phyloP scores from a whole-genome alignment of 228 moss, liverwort and hornwort species.

The Sphagnum fallax region DNA sequence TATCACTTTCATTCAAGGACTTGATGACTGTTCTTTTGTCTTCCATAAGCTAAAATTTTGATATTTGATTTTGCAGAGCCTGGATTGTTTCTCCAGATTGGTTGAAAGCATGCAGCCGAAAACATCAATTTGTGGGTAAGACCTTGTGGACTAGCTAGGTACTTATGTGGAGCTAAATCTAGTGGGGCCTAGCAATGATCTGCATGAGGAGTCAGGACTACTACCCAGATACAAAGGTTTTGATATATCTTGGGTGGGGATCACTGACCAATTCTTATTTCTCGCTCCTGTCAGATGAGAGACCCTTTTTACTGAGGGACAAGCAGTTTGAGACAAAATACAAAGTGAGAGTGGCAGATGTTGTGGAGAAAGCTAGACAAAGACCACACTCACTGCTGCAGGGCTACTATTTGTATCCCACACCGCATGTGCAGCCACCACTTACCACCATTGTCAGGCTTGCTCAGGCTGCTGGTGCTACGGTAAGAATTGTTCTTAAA shows the following conservation, averaged over 20 bases:
- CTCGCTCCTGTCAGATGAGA: constrained; percentile 40
- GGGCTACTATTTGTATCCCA: constrained; percentile 51
- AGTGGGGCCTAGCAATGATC: too few relatives aligned
- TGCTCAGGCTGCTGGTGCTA: constrained; percentile 65
- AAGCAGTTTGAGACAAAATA: constrained; percentile 71
- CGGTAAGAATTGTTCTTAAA: constrained; percentile 24
- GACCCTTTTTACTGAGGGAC: constrained; percentile 56
- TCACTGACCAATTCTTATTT: background rate
- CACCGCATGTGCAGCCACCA: constrained; percentile 56
- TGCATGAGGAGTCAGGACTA: too few relatives aligned
- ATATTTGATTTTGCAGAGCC: constrained; percentile 30
- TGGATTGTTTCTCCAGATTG: constrained; percentile 83
- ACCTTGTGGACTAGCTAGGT: too few relatives aligned
- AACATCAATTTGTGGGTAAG: constrained; percentile 67
- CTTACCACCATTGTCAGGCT: constrained; percentile 42
- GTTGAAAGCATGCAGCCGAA: constrained; percentile 73
- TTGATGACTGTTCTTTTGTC: background rate
- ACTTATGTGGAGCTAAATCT: too few relatives aligned
- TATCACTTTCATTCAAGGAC: too few relatives aligned
- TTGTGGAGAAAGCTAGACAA: constrained; percentile 38
- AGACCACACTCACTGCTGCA: constrained; percentile 52
- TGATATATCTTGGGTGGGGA: too few relatives aligned
- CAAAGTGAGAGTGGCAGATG: constrained; percentile 42
- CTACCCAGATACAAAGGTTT: too few relatives aligned
- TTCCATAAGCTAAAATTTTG: background rate